These are phyloP conservation scores for Barbarea vulgaris DNA, from an alignment of 345 rosid species.

Conservation along the genomic window DNA sequence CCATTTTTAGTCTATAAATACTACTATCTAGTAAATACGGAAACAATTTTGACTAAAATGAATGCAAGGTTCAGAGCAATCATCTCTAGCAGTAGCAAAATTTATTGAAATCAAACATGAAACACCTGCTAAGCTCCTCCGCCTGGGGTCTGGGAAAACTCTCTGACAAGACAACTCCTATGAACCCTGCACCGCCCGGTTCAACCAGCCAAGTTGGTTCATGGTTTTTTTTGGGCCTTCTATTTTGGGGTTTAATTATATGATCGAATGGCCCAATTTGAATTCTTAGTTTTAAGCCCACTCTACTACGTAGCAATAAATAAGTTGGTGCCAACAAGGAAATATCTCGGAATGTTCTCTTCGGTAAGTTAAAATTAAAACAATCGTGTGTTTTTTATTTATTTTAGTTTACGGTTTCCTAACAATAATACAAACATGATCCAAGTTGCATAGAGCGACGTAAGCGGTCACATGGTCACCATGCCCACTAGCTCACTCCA, in stretches of 20 bases:
- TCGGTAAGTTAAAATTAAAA: too few species aligned
- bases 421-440: background rate
- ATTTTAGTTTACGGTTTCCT: too few species aligned
- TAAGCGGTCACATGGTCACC: constrained; percentile 6
- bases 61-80: background rate
- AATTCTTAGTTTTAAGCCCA: too few species aligned
- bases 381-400: too few species aligned
- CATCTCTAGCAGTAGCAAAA: background rate
- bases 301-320: background rate
- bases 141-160: background rate
- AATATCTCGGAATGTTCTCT: too few species aligned
- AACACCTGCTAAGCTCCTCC: background rate
- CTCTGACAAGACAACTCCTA: background rate
- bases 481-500: constrained; percentile 4
- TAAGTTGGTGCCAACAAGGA: background rate
- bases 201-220: background rate
- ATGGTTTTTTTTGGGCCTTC: background rate
- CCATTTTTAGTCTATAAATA: background rate
- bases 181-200: background rate
- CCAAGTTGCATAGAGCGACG: constrained; percentile 11
- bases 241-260: background rate
- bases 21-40: background rate
- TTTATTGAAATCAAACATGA: background rate
- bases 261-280: background rate
- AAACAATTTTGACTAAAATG: background rate